Evolutionary conservation across 140 eudicot genomes (phyloP), one percentile per base, ranked within the genome.

Genomic region (Oenanthe javanica): DNA sequence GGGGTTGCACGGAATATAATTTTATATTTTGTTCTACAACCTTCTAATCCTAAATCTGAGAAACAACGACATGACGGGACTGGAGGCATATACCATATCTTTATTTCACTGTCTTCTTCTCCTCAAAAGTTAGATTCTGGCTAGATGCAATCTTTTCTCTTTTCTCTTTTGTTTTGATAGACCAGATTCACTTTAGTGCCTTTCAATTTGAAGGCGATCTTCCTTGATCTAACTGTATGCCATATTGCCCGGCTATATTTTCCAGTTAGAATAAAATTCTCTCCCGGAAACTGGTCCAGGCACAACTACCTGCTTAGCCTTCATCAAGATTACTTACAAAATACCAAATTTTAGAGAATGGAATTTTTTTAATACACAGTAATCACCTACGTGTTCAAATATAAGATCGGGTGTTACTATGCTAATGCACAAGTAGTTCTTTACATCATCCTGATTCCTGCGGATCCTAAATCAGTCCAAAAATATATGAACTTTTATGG

Each of bases 101-200:
- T n/a, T 47, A 47, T 74, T 74, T 74, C 43, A 10, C 36, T 7
- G 27, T 46, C 15, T 46, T 31, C 36, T 31, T 74, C 38, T 21
- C 77, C 50, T 23, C 19, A 13, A 47, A 74, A 23, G 38, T 12
- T 74, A 47, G 57, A 74, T 74, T 74, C 78, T 74, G 78, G 61
- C 12, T n/a, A 74, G 78, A 23, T 74, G 78, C 78, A 47, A 74
- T 47, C 78, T 74, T 15, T 48, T 46, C 15, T 74, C 78, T 74
- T 74, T 9, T 45, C 52, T 16, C 1, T 72, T 8, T 19, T 9
- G 51, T 55, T 55, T 18, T 55, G 63, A 55, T 19, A 5, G 78
- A 21, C 19, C 10, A 21, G 16, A 43, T 74, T 74, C 18, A 47
- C 43, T 47, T 47, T 47, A 11, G 38, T 74, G 38, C 59, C 43